A percentile compares a stretch with the other conserved stretches of the same genome.
phyloP scores from a whole-genome alignment of 1,139 yeast genomes.

The Taphrina sp. region DNA sequence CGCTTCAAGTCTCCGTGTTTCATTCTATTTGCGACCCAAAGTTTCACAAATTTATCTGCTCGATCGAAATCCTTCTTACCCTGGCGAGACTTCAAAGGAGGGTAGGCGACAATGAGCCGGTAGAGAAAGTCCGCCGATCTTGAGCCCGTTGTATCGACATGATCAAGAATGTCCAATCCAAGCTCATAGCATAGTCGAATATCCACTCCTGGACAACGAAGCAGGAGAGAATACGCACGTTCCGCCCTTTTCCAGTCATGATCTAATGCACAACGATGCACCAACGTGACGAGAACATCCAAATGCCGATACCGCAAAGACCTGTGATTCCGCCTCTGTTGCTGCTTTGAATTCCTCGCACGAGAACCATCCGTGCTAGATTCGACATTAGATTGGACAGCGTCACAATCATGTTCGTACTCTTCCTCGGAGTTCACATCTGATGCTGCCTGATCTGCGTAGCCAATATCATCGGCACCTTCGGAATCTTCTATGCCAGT shows the following conservation, averaged over 20 bases:
- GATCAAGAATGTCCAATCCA: constrained; percentile 31
- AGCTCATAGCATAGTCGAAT: constrained; percentile 31
- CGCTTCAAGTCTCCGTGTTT: background rate
- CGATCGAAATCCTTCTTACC: constrained; percentile 12
- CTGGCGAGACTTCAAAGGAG: constrained; percentile 18
- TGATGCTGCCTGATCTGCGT: background rate
- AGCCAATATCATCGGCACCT: background rate
- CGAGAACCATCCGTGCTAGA: background rate
- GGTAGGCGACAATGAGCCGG: constrained; percentile 29
- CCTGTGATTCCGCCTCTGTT: constrained; percentile 2
- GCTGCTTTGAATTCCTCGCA: background rate
- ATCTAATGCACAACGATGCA: constrained; percentile 27
- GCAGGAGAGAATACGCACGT: constrained; percentile 26
- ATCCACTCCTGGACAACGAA: constrained; percentile 25
- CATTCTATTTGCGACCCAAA: constrained; percentile 10
- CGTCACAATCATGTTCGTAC: background rate
- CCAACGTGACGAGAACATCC: constrained; percentile 26
- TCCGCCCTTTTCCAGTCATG: constrained; percentile 15
- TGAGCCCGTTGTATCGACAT: constrained; percentile 5
- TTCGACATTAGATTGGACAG: no score
- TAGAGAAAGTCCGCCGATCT: constrained; percentile 14
- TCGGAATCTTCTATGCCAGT: no score
- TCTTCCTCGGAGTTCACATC: background rate
- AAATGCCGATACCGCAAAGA: constrained; percentile 22
- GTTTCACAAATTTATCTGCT: constrained; percentile 19